Conservation (phyloP, 768 basidiomycete genomes). For the Scleroderma bovista region DNA sequence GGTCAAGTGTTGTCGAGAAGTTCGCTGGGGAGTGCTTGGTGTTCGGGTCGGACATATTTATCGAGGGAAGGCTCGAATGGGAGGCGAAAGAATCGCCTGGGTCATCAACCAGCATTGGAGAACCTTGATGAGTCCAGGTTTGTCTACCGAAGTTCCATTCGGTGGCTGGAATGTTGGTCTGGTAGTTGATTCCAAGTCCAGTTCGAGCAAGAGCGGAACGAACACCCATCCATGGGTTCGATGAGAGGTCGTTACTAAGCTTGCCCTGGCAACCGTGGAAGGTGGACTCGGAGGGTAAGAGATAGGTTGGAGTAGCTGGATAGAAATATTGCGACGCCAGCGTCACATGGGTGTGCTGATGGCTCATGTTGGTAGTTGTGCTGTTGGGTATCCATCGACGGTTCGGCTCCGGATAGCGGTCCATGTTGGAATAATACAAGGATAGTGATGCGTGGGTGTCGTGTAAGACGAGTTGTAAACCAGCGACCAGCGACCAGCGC, state of each 20-base stretch:
- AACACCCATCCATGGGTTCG: too few species aligned
- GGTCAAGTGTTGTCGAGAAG: neutral
- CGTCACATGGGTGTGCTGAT: constrained; percentile 19
- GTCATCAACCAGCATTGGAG: constrained; percentile 5
- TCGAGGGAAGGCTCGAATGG: neutral
- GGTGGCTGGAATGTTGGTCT: neutral
- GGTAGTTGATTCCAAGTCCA: constrained; percentile 22
- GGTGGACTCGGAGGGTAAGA: constrained; percentile 16
- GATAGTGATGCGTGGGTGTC: neutral
- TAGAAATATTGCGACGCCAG: constrained; percentile 24
- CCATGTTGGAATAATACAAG: constrained; percentile 15
- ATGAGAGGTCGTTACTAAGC: neutral
- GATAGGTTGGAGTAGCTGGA: constrained; percentile 21
- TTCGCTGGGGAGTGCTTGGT: neutral
- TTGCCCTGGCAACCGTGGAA: neutral
- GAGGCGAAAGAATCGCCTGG: neutral
- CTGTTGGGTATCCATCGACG: constrained; percentile 11
- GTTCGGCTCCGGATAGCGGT: constrained; percentile 20
- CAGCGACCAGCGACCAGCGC: neutral
- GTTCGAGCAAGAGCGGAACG: constrained; percentile 10
- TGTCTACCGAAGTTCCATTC: neutral
- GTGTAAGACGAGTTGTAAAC: too few species aligned
- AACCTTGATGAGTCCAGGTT: neutral
- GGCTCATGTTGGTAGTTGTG: constrained; percentile 1
- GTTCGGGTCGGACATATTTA: neutral